Conservation (phyloP, 257 asterid genomes). For the Anisodus tanguticus region DNA sequence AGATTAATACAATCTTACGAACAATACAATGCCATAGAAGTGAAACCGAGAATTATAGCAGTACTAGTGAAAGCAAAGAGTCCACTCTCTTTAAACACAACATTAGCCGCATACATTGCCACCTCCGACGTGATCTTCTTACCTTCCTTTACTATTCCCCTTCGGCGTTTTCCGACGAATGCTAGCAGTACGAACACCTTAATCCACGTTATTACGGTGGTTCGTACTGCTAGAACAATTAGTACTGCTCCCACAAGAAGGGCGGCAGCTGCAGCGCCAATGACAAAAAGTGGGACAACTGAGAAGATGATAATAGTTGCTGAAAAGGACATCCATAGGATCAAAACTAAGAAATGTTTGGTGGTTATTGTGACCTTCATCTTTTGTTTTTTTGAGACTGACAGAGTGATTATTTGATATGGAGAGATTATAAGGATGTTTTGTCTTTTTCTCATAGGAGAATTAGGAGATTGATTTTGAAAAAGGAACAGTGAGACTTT, state of each 20-base stretch:
- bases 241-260: slow-evolving; percentile 37
- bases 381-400: neutral
- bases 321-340: slow-evolving; percentile 23
- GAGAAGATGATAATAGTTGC: slow-evolving; percentile 42
- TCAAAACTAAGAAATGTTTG: neutral
- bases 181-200: slow-evolving; percentile 70
- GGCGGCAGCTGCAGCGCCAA: slow-evolving; percentile 32
- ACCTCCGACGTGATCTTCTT: slow-evolving; percentile 68
- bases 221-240: slow-evolving; percentile 54
- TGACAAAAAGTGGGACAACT: neutral
- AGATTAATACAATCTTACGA: too few species aligned
- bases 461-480: slow-evolving; percentile 10
- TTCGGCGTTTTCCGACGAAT: slow-evolving; percentile 70
- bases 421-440: neutral
- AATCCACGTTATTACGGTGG: slow-evolving; percentile 72
- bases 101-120: slow-evolving; percentile 51
- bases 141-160: slow-evolving; percentile 64
- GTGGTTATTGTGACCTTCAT: neutral
- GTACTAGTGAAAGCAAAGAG: slow-evolving; percentile 50
- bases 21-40: slow-evolving; percentile 44
- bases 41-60: slow-evolving; percentile 49
- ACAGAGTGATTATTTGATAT: too few species aligned
- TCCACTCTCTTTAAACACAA: slow-evolving; percentile 54
- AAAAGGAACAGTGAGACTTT: slow-evolving; percentile 31
- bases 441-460: neutral